These are phyloP conservation scores for Betula pendula DNA, from an alignment of 306 rosid species.

Conservation along the genomic window DNA sequence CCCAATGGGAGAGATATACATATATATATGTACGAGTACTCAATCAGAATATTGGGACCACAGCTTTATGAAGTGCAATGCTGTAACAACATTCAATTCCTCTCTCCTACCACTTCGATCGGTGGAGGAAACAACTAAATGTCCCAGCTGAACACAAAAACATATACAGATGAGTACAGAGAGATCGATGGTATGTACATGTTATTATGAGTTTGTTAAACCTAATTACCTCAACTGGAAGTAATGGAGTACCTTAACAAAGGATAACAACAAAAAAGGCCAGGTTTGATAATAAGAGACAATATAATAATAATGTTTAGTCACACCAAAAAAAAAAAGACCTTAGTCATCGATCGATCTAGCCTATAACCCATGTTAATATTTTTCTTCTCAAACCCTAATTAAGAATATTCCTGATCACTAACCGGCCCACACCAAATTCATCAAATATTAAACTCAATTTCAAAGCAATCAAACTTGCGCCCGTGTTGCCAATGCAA, in stretches of 20 bases:
- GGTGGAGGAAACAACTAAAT: background rate
- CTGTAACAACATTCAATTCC: background rate
- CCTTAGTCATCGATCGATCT: background rate
- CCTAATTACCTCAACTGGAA: too few species aligned
- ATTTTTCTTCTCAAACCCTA: conserved; percentile 47
- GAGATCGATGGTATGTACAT: too few species aligned
- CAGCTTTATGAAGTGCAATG: background rate
- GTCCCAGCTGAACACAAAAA: background rate
- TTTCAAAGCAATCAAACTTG: conserved; percentile 51
- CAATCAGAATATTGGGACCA: too few species aligned
- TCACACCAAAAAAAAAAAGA: conserved; percentile 16
- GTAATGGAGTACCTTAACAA: too few species aligned
- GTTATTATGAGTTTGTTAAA: conserved; percentile 28
- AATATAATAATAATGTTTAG: background rate
- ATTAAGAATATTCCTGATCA: conserved; percentile 25
- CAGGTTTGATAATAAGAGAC: background rate
- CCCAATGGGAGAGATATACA: too few species aligned
- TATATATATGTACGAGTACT: too few species aligned
- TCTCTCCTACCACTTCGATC: background rate
- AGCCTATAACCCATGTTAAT: conserved; percentile 20
- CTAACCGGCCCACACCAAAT: conserved; percentile 34
- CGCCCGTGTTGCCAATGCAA: conserved; percentile 37
- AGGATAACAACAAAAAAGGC: conserved; percentile 12
- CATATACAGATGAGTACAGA: background rate
- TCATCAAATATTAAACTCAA: conserved; percentile 40